These are phyloP conservation scores for Tetramitus jugosus DNA, from an alignment of 208 protist species.

Conservation along the genomic window DNA sequence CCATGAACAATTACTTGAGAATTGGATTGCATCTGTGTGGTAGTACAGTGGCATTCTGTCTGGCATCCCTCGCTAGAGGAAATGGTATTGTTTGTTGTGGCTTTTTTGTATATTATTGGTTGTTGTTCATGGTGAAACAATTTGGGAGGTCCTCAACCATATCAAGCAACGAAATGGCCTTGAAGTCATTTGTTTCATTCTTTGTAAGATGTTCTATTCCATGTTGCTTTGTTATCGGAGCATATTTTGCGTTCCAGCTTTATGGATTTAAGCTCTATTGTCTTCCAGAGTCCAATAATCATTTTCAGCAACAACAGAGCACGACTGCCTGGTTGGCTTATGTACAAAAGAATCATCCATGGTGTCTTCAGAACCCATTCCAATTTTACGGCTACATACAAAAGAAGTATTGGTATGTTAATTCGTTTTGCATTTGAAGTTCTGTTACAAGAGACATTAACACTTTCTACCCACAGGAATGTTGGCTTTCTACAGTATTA, in stretches of 20 bases:
- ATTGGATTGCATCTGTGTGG: background rate
- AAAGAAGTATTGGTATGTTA: conserved; percentile 13
- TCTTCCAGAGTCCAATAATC: too few species aligned
- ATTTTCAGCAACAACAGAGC: too few species aligned
- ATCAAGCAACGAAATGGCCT: too few species aligned
- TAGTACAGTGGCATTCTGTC: background rate
- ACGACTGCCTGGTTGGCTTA: background rate
- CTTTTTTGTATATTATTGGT: too few species aligned
- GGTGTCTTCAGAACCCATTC: background rate
- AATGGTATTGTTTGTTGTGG: too few species aligned
- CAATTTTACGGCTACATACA: conserved; percentile 6
- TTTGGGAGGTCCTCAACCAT: too few species aligned
- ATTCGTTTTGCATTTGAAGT: too few species aligned
- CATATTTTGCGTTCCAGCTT: background rate
- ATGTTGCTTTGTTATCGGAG: background rate
- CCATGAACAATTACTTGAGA: background rate
- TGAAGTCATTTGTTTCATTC: too few species aligned
- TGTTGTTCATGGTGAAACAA: too few species aligned
- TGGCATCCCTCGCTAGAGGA: background rate
- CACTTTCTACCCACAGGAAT: background rate
- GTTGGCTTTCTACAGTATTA: conserved; percentile 1
- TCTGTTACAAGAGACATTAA: too few species aligned
- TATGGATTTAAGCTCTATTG: too few species aligned
- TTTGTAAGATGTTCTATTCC: too few species aligned
- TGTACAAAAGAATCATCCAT: background rate